phyloP scores from a whole-genome alignment of 352 stramenopile genomes.

The Globisporangium polare region DNA sequence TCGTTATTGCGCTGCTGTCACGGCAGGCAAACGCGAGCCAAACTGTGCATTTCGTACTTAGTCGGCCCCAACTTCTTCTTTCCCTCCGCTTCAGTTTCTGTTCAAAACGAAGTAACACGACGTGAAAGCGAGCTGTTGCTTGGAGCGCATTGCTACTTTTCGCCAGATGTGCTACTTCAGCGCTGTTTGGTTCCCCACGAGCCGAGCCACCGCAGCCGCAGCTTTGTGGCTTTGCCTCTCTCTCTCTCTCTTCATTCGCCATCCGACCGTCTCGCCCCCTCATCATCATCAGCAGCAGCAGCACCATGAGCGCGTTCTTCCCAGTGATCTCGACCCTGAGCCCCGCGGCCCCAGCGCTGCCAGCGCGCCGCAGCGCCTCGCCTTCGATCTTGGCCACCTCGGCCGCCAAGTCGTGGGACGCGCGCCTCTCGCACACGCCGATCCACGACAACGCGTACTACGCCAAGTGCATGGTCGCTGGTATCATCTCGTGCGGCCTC shows the following conservation, averaged over 20 bases:
- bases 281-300: conserved; percentile 9
- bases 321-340: conserved; percentile 70
- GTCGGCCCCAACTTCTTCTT: neutral
- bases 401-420: conserved; percentile 70
- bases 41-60: neutral
- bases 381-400: conserved; percentile 68
- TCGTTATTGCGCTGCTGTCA: no score
- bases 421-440: conserved; percentile 72
- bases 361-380: conserved; percentile 30
- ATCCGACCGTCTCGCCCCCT: conserved; percentile 52
- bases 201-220: conserved; percentile 14
- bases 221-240: neutral
- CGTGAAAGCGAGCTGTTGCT: conserved; percentile 5
- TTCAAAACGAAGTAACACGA: no score
- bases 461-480: conserved; percentile 92
- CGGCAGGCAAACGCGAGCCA: neutral
- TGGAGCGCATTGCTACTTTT: neutral
- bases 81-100: conserved; percentile 6
- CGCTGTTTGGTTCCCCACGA: neutral
- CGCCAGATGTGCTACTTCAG: conserved; percentile 5
- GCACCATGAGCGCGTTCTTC: conserved; percentile 73
- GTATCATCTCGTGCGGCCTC: conserved; percentile 90
- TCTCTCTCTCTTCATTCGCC: conserved; percentile 47
- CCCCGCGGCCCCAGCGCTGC: conserved; percentile 39
- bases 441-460: conserved; percentile 91